Evolutionary conservation across 768 basidiomycete species (phyloP), one percentile per base, ranked within the genome.

Genomic region (Rhodotorula kratochvilovae): DNA sequence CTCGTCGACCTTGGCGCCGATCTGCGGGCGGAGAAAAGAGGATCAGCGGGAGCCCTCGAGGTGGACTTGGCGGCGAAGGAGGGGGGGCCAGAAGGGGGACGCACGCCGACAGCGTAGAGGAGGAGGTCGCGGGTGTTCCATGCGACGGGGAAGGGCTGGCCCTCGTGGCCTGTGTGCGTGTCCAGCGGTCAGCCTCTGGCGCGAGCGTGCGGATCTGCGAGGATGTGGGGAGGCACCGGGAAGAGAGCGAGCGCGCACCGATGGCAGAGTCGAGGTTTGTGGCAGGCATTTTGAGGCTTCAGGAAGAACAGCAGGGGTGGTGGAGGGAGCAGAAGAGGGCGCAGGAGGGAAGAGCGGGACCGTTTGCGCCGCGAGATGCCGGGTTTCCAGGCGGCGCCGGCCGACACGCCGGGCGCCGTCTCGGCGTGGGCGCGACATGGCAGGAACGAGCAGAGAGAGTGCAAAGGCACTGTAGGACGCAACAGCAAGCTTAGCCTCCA

Each of bases 71-170:
- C 8, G 25, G 48, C 12, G 48, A 23, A 23, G 21, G 16, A 23
- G 21, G 25, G 48, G 27, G 48, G 48, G 25, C 15, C 6, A 29
- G 36, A 11, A 12, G 25, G 36, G 15, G 15, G 31, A 35, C 54
- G 54, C 54, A 55, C 54, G 33, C 61, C 60, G 23, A 90, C 90
- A 35, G 65, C 64, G 67, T 74, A 93, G 3, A 86, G 85, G 69
- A 93, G 81, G 27, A 92, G 81, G 80, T 93, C 91, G 61, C 90
- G 86, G 81, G 88, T 87, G 78, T 89, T 91, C 91, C 91, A 93
- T 1, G 85, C 80, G 35, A 90, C 91, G 45, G 86, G 85, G 67
- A 84, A 83, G 64, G 86, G 63, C 25, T 57, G 36, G 4, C 69
- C 67, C 7, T 64, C 66, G 73, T 74, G 72, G 2, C 72, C 72